Base-by-base conservation (phyloP, 768 basidiomycete genomes). In the Candolleomyces eurysporus region DNA sequence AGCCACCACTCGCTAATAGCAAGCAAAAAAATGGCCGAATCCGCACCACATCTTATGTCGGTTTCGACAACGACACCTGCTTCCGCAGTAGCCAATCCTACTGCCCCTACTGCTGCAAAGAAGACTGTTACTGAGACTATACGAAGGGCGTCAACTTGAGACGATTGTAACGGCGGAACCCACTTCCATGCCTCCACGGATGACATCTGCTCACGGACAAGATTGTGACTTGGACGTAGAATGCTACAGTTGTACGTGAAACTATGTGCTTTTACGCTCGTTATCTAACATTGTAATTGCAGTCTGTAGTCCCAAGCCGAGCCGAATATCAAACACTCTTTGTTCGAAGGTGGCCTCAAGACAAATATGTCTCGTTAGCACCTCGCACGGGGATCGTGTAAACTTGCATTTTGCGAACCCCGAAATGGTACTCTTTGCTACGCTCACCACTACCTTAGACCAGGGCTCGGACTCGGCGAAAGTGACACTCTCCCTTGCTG, bases 271-370 rank as follows among this genome's bases (percentile, higher is more conserved):
- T 49, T 56, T 46, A 36, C 36, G 59, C 71, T 64, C 48, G 40
- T 26, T 26, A 26, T 26, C 4, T 58, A 22, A 65, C 57, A 42
- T 52, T 60, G 64, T 42, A 26, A 26, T 26, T 26, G 26, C 26
- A 26, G 4, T 56, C 40, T 60, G 10, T 65, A 94, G 92, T 90
- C 92, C 13, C 76, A 75, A 30, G 82, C 90, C 39, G 75, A 85
- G 69, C 76, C 81, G 30, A 92, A 84, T 48, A 79, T 86, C 2
- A 84, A 87, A 21, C 97, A 89, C 69, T 87, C 89, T 58, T 83
- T 98, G 58, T 96, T 96, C 66, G 89, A 86, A 26, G 94, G 94
- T 10, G 90, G 91, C 40, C 91, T 97, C 55, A 84, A 80, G 95
- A 96, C 62, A 91, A 86, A 80, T 93, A 93, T 70, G 67, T 90